Conservation (phyloP, 495 filamentous ascomycete genomes). For the Hypoxylon trugodes region DNA sequence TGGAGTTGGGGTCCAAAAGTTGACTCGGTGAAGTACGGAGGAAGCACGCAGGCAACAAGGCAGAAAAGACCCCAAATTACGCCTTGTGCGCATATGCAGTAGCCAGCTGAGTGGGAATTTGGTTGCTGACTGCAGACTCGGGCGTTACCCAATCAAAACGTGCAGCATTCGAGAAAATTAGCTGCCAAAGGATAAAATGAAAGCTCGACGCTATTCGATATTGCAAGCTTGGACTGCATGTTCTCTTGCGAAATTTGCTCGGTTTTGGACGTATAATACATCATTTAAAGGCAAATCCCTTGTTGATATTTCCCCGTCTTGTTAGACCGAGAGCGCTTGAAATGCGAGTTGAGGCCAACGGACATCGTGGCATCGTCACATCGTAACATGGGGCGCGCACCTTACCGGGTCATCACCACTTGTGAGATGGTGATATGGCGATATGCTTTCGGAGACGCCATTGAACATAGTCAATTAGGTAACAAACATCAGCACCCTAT, state of each 20-base stretch:
- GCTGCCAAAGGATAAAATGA: constrained; percentile 35
- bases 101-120: constrained; percentile 45
- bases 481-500: constrained; percentile 1
- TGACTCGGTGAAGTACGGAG: constrained; percentile 49
- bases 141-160: constrained; percentile 44
- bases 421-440: constrained; percentile 38
- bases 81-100: constrained; percentile 42
- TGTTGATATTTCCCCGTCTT: background rate
- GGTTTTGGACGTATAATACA: constrained; percentile 43
- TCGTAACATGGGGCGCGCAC: constrained; percentile 5
- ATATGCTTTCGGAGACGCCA: constrained; percentile 44
- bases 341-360: constrained; percentile 17
- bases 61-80: constrained; percentile 47
- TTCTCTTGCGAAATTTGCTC: constrained; percentile 29
- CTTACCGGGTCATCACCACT: constrained; percentile 7
- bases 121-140: constrained; percentile 50
- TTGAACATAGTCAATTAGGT: background rate
- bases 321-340: constrained; percentile 11
- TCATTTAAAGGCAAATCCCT: constrained; percentile 23
- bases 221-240: constrained; percentile 29
- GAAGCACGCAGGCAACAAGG: constrained; percentile 50
- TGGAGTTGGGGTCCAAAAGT: constrained; percentile 47
- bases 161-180: constrained; percentile 18
- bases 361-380: constrained; percentile 16
- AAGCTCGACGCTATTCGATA: constrained; percentile 40